Conservation (phyloP, 768 basidiomycete genomes). For the Brasilioporus rufonigricans region DNA sequence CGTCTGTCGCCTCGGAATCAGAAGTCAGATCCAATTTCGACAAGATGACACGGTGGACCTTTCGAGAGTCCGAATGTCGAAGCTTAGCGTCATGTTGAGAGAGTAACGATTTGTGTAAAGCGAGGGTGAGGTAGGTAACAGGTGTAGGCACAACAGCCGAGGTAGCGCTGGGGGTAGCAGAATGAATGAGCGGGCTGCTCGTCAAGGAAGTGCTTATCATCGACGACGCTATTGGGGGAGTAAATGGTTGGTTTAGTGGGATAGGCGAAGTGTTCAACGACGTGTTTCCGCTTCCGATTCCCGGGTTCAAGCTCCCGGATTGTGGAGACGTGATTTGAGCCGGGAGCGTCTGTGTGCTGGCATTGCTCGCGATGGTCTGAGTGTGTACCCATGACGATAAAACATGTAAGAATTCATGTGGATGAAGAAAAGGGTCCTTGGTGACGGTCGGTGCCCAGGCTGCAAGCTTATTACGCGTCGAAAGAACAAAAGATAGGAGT, state of each 20-base stretch:
- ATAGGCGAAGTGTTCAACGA: conserved; percentile 22
- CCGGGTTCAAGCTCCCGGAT: conserved; percentile 12
- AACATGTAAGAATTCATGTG: conserved; percentile 51
- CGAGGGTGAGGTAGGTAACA: conserved; percentile 24
- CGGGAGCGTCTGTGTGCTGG: conserved; percentile 29
- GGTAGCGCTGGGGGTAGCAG: conserved; percentile 14
- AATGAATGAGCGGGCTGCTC: conserved; percentile 4
- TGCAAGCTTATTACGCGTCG: conserved; percentile 67
- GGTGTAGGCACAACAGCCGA: neutral
- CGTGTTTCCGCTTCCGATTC: conserved; percentile 7
- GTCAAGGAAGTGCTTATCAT: conserved; percentile 7
- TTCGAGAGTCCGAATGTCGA: conserved; percentile 49
- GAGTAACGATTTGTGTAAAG: conserved; percentile 20
- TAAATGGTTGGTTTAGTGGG: conserved; percentile 6
- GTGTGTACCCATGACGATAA: conserved; percentile 36
- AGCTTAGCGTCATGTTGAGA: conserved; percentile 29
- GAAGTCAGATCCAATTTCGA: conserved; percentile 49
- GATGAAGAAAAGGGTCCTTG: conserved; percentile 78
- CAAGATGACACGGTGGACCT: conserved; percentile 60
- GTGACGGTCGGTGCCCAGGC: conserved; percentile 50
- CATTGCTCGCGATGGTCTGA: conserved; percentile 13
- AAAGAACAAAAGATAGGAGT: conserved; percentile 65
- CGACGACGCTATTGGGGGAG: neutral
- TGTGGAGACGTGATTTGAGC: conserved; percentile 25
- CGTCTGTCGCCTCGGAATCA: conserved; percentile 32